A percentile compares a stretch with the other conserved stretches of the same genome.
Evolutionary conservation across 768 basidiomycete species (phyloP).

Genomic region (Naganishia antarctica): DNA sequence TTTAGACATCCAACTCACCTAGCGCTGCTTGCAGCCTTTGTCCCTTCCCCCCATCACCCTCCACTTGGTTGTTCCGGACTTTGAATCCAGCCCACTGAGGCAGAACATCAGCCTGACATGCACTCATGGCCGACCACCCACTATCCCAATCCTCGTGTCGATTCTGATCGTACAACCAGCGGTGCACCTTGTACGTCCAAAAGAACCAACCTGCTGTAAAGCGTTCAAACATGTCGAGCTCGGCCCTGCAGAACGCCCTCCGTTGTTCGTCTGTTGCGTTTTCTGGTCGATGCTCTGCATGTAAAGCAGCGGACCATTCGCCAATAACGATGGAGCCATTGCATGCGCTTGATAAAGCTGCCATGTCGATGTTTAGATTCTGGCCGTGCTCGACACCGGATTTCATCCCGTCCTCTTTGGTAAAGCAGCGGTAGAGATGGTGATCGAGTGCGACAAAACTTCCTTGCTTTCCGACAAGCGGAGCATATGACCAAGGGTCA

Average conservation of each 20-base stretch:
- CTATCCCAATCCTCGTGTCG: constrained; percentile 63
- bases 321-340: constrained; percentile 63
- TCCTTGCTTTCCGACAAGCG: constrained; percentile 55
- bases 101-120: constrained; percentile 61
- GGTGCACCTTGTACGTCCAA: constrained; percentile 65
- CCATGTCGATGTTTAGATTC: constrained; percentile 53
- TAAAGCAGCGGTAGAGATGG: constrained; percentile 79
- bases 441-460: constrained; percentile 70
- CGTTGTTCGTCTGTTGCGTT: constrained; percentile 53
- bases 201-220: constrained; percentile 72
- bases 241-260: constrained; percentile 58
- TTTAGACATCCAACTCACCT: constrained; percentile 28
- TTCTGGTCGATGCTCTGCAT: constrained; percentile 59
- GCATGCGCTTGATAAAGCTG: constrained; percentile 50
- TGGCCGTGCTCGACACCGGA: constrained; percentile 58
- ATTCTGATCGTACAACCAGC: constrained; percentile 18
- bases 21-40: constrained; percentile 45
- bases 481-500: constrained; percentile 63
- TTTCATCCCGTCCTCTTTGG: constrained; percentile 57
- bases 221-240: constrained; percentile 63
- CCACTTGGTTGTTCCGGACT: constrained; percentile 31
- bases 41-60: constrained; percentile 44
- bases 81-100: constrained; percentile 55
- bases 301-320: constrained; percentile 74
- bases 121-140: constrained; percentile 71